Conservation (phyloP, 257 asterid genomes). For the Solanum ossicruentum region DNA sequence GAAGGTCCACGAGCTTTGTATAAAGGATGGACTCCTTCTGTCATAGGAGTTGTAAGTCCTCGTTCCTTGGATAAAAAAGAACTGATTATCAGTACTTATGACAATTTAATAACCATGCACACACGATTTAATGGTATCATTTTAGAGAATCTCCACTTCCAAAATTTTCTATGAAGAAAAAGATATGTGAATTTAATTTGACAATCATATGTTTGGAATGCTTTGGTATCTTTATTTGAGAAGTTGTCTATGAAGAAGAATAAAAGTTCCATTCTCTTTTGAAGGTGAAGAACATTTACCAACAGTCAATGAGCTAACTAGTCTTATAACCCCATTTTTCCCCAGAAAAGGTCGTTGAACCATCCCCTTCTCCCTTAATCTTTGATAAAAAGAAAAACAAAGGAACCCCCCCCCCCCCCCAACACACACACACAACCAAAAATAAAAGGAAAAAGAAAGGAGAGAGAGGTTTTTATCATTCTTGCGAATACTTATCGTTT, state of each 20-base stretch:
- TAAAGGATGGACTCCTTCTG: constrained; percentile 99
- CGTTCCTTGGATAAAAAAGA: neutral
- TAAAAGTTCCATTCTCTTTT: neutral
- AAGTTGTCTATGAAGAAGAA: neutral
- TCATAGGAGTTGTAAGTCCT: constrained; percentile 90
- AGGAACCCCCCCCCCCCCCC: neutral
- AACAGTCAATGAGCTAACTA: neutral
- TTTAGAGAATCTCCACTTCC: neutral
- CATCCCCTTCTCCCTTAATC: neutral
- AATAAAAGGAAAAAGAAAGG: neutral
- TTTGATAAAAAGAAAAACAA: neutral
- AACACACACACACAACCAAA: neutral
- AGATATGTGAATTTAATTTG: neutral
- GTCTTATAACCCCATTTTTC: neutral
- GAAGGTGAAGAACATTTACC: neutral
- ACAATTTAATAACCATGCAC: neutral
- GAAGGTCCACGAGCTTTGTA: constrained; percentile 93
- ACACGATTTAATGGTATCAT: neutral
- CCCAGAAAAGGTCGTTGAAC: neutral
- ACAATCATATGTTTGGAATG: neutral
- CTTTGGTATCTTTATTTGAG: neutral
- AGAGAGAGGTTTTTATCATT: neutral
- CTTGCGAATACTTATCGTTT: neutral
- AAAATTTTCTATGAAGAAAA: neutral
- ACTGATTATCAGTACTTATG: neutral